Conservation (phyloP, 345 rosid genomes). For the Syzygium aqueum region DNA sequence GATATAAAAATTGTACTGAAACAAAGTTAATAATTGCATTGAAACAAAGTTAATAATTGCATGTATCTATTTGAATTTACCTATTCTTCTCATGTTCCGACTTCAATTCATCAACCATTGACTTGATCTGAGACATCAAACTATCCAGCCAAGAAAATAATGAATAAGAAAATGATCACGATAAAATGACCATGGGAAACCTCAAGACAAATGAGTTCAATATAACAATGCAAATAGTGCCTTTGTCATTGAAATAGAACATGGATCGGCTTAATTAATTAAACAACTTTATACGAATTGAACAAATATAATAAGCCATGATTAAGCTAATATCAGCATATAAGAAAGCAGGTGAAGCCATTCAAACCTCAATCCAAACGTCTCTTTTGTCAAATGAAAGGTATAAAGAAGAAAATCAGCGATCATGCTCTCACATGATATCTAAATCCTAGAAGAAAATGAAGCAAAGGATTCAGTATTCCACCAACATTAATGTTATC, state of each 20-base stretch:
- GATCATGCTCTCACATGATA: background rate
- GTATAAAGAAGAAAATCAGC: background rate
- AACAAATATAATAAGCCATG: background rate
- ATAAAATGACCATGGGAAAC: background rate
- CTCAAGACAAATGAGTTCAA: background rate
- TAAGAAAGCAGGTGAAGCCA: background rate
- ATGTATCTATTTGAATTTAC: background rate
- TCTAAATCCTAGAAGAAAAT: background rate
- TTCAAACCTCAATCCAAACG: background rate
- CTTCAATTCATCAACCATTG: background rate
- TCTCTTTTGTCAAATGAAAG: background rate
- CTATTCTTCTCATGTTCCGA: background rate
- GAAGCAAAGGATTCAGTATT: background rate
- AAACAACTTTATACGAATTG: background rate
- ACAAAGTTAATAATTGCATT: background rate
- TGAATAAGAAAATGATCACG: background rate
- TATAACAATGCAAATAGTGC: background rate
- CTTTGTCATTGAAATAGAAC: background rate
- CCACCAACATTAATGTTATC: background rate
- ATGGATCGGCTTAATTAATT: background rate
- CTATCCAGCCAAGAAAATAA: background rate
- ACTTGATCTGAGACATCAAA: slow-evolving; percentile 1
- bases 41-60: background rate
- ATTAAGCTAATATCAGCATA: background rate
- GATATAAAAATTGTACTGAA: background rate